Evolutionary conservation across 176 grass and related monocot genomes (phyloP), one percentile per base, ranked within the genome.

Genomic region (Ampelocalamus luodianensis): DNA sequence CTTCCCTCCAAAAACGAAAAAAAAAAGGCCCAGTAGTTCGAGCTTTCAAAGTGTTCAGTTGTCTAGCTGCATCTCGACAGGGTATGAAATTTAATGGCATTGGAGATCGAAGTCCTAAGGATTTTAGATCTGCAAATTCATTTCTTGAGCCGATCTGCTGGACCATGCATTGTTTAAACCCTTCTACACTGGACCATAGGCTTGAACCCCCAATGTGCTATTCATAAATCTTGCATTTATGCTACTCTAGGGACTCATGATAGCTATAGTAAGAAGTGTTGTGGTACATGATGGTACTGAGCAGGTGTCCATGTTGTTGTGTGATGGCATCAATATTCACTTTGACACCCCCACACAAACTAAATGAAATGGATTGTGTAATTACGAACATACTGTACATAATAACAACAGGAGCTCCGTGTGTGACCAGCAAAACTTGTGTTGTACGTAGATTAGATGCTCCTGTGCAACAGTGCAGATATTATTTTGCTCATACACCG

Each of bases 201-300:
- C 66, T 79, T 73, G 70, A 63, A 66, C 1, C 74, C 49, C 50
- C 36, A 17, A 12, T 48, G 23, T 0, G n/a, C 46, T 61, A 38
- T 56, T 10, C 71, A 82, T 77, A 68, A 71, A 49, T 50, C 72
- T 20, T 74, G 71, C 86, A 77, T 82, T 76, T 56, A 70, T 73
- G 49, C 81, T 34, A 72, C 80, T 44, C 40, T 22, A 36, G 64
- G 17, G 17, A 45, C 6, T 34, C 37, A 5, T 5, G 45, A 22
- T 23, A 23, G 77, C 0, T 3, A 15, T 2, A 65, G 27, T 56
- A 76, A 67, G 4, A 16, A 56, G 45, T 27, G 62, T 3, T 15
- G 34, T 18, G 60, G 42, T 76, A 76, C 82, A 65, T 56, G 67
- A 32, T 58, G 36, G 68, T 36, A 32, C 54, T 29, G 7, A 71